Conservation (phyloP, 2,329 filamentous ascomycete species). For the Hypoxylon sp. region DNA sequence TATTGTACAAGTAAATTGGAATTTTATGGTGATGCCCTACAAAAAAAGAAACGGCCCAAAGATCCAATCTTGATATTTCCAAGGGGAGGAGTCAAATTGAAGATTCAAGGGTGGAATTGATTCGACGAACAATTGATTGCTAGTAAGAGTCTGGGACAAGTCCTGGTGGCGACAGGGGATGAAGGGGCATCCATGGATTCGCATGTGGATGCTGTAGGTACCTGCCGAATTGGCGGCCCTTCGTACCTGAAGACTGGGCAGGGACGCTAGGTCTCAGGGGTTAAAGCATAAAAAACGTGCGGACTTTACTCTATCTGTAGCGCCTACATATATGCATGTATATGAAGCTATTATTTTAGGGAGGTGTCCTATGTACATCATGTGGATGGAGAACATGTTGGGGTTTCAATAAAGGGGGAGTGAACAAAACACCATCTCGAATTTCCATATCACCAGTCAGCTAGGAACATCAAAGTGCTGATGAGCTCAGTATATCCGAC, state of each 20-base stretch:
- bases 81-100: conserved; percentile 32
- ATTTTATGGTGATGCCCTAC: conserved; percentile 16
- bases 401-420: too few relatives aligned
- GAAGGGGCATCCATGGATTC: conserved; percentile 9
- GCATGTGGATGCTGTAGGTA: conserved; percentile 17
- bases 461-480: too few relatives aligned
- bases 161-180: conserved; percentile 24
- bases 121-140: conserved; percentile 35
- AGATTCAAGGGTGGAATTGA: conserved; percentile 39
- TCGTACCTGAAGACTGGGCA: conserved; percentile 34
- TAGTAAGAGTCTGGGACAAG: conserved; percentile 18
- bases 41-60: conserved; percentile 23
- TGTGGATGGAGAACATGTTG: too few relatives aligned
- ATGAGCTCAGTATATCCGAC: too few relatives aligned
- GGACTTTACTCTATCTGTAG: background rate
- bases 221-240: conserved; percentile 14
- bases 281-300: conserved; percentile 7
- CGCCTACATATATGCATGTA: conserved; percentile 6
- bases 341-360: conserved; percentile 5
- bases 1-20: conserved; percentile 32
- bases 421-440: too few relatives aligned
- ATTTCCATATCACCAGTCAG: too few relatives aligned
- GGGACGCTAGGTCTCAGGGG: conserved; percentile 36
- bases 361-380: background rate
- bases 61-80: conserved; percentile 35